Percentiles rank a stretch among this genome's conserved stretches.
These are phyloP conservation scores for Sclerotinia trifoliorum DNA, from an alignment of 2,329 filamentous ascomycete genomes.

Conservation along the genomic window DNA sequence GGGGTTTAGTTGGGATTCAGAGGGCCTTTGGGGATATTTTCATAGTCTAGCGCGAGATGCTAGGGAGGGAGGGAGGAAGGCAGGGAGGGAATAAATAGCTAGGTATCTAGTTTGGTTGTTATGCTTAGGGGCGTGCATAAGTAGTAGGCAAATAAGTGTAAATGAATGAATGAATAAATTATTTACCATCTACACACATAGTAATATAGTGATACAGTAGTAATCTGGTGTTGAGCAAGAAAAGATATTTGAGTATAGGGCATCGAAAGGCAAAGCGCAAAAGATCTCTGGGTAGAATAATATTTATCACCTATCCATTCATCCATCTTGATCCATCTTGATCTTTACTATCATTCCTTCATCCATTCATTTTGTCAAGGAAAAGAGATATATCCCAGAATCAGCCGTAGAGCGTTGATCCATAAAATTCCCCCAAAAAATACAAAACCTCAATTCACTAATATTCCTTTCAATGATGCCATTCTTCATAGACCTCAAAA, in stretches of 20 bases:
- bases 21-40: neutral
- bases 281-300: neutral
- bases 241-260: neutral
- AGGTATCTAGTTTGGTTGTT: neutral
- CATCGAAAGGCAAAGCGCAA: no score
- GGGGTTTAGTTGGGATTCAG: neutral
- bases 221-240: neutral
- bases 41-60: neutral
- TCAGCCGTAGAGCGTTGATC: neutral
- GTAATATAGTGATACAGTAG: no score
- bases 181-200: neutral
- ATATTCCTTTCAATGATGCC: neutral
- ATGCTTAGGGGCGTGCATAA: neutral
- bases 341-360: neutral
- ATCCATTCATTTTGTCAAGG: constrained; percentile 2
- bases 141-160: no score
- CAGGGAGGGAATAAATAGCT: neutral
- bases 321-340: neutral
- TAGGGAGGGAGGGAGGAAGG: neutral
- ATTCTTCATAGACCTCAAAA: neutral
- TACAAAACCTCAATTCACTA: neutral
- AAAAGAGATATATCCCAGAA: neutral
- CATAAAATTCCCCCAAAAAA: neutral
- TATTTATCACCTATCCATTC: neutral
- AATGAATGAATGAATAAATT: neutral